phyloP scores from a whole-genome alignment of 345 rosid species.

The Aethionema arabicum region DNA sequence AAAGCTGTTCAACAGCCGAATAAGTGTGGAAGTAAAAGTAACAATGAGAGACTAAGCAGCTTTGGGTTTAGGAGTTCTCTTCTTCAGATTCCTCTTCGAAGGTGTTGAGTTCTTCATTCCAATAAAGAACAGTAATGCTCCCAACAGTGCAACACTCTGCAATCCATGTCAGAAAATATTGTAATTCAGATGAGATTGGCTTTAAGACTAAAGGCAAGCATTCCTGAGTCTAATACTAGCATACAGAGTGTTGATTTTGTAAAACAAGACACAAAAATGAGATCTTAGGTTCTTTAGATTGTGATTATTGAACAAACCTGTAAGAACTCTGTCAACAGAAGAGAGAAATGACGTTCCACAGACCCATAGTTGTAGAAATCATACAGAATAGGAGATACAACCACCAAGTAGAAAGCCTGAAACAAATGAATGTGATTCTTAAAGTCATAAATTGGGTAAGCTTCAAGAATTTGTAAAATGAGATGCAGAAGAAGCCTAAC shows the following conservation, averaged over 20 bases:
- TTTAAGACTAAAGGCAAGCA: background rate
- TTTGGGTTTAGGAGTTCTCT: slow-evolving; percentile 56
- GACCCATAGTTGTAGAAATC: slow-evolving; percentile 83
- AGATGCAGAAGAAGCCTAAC: slow-evolving; percentile 44
- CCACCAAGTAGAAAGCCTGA: slow-evolving; percentile 63
- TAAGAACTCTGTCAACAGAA: slow-evolving; percentile 57
- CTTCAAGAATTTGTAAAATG: background rate
- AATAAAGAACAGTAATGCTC: slow-evolving; percentile 79
- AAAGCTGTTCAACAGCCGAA: background rate
- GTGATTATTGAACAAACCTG: slow-evolving; percentile 45
- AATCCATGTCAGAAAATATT: background rate
- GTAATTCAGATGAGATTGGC: background rate
- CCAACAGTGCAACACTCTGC: slow-evolving; percentile 81
- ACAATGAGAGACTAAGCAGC: slow-evolving; percentile 38
- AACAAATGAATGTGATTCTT: slow-evolving; percentile 18
- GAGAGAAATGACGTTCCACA: slow-evolving; percentile 41
- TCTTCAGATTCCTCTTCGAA: slow-evolving; percentile 47
- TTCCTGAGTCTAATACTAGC: too few species aligned
- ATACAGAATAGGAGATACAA: slow-evolving; percentile 60
- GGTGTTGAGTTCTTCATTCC: slow-evolving; percentile 87
- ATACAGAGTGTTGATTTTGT: too few species aligned
- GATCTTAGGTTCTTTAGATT: background rate
- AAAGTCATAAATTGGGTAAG: background rate
- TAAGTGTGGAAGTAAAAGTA: slow-evolving; percentile 1
- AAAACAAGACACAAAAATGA: too few species aligned